These are phyloP conservation scores for Chaetoceros tenuissimus DNA, from an alignment of 108 stramenopile genomes.

Conservation along the genomic window DNA sequence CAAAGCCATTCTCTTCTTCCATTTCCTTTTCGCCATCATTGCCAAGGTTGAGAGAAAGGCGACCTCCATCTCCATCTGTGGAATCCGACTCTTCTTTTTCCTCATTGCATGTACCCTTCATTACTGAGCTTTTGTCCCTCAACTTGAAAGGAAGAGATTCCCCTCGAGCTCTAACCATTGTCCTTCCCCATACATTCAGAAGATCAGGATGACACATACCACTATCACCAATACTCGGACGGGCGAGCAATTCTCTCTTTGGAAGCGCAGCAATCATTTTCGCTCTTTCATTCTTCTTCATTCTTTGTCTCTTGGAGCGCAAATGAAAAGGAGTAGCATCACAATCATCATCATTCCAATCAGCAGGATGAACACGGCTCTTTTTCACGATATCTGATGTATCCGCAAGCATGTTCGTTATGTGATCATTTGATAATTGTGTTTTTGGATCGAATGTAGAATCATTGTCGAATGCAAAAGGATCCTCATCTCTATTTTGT, in stretches of 20 bases:
- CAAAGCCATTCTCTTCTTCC: slow-evolving; percentile 33
- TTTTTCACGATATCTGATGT: slow-evolving; percentile 54
- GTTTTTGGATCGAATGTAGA: no score
- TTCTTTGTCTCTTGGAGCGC: slow-evolving; percentile 1
- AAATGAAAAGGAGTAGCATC: slow-evolving; percentile 8
- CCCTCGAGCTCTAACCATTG: slow-evolving; percentile 43
- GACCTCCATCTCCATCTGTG: background rate
- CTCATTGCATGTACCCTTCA: background rate
- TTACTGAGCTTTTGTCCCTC: slow-evolving; percentile 19
- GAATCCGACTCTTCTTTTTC: slow-evolving; percentile 8
- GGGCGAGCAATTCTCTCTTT: slow-evolving; percentile 41
- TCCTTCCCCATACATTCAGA: slow-evolving; percentile 50
- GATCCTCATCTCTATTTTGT: slow-evolving; percentile 15
- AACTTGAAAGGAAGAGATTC: slow-evolving; percentile 48
- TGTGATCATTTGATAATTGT: slow-evolving; percentile 63
- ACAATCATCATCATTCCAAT: slow-evolving; percentile 24
- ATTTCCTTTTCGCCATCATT: slow-evolving; percentile 23
- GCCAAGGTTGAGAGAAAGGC: background rate
- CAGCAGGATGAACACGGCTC: slow-evolving; percentile 43
- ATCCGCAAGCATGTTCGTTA: slow-evolving; percentile 66
- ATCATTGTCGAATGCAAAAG: slow-evolving; percentile 78
- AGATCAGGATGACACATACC: slow-evolving; percentile 59
- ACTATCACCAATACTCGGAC: slow-evolving; percentile 66
- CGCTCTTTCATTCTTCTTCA: background rate
- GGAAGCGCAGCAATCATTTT: slow-evolving; percentile 9